Percentiles rank a stretch among this genome's conserved stretches.
These are phyloP conservation scores for Eucalyptus melliodora DNA, from an alignment of 345 rosid genomes.

Conservation along the genomic window DNA sequence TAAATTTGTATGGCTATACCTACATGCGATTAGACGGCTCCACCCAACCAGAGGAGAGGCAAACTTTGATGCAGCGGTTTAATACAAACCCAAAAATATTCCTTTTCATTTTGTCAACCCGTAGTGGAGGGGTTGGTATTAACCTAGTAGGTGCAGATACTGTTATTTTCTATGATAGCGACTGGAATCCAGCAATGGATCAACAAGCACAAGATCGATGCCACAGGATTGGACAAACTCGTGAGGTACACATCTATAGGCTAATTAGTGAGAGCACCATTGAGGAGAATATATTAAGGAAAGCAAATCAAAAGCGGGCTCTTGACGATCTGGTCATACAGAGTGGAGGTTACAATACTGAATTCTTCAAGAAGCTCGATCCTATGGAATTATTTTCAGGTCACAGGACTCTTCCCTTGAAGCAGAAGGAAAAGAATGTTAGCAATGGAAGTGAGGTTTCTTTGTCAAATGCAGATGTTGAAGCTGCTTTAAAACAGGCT, in stretches of 20 bases:
- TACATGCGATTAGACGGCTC: conserved; percentile 99
- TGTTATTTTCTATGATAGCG: conserved; percentile 97
- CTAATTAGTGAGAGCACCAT: conserved; percentile 97
- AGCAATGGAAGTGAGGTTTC: conserved; percentile 36
- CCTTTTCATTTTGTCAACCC: conserved; percentile 94
- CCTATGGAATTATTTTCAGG: conserved; percentile 96
- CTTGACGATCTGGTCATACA: conserved; percentile 97
- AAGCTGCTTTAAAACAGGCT: conserved; percentile 91
- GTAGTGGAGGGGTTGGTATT: conserved; percentile 99
- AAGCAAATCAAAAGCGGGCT: conserved; percentile 98
- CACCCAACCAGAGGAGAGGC: conserved; percentile 98
- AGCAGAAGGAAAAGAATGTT: conserved; percentile 40
- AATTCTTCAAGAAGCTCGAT: conserved; percentile 98
- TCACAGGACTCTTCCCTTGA: conserved; percentile 43
- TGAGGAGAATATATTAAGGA: conserved; percentile 95
- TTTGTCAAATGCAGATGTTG: conserved; percentile 86
- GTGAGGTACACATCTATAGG: conserved; percentile 95
- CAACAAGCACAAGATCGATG: conserved; percentile 99
- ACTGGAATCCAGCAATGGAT: conserved; percentile 99
- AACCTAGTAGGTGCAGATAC: conserved; percentile 99
- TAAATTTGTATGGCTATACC: conserved; percentile 90
- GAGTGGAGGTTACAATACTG: conserved; percentile 95
- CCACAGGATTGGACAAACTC: conserved; percentile 99
- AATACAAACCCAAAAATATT: conserved; percentile 96
- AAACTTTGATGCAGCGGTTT: conserved; percentile 98